phyloP scores from a whole-genome alignment of 2,329 filamentous ascomycete species.

The Aureobasidium lini region DNA sequence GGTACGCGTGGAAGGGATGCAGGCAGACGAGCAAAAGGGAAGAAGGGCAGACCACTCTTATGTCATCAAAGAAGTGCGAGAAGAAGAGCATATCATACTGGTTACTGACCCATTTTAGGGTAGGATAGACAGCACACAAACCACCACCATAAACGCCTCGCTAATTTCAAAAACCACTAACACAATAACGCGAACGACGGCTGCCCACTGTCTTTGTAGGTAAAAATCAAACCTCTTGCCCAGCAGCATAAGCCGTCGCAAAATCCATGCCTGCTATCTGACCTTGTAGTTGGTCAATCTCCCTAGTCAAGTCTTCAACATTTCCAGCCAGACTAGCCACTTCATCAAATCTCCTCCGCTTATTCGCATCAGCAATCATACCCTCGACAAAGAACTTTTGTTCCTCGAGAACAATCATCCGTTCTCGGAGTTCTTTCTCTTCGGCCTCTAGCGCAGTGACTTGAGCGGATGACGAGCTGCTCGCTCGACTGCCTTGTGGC shows the following conservation, averaged over 20 bases:
- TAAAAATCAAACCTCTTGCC: background rate
- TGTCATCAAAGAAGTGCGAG: no score
- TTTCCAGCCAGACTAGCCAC: constrained; percentile 72
- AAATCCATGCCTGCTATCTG: constrained; percentile 31
- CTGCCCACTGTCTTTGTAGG: no score
- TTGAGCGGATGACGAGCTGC: constrained; percentile 43
- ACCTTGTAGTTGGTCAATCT: constrained; percentile 52
- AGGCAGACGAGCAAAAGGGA: no score
- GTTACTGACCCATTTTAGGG: background rate
- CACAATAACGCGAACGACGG: background rate
- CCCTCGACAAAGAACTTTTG: constrained; percentile 82
- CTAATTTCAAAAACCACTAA: background rate
- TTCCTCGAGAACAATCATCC: constrained; percentile 78
- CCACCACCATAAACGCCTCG: constrained; percentile 5
- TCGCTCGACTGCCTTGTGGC: constrained; percentile 41
- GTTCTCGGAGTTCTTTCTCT: constrained; percentile 73
- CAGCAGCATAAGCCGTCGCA: constrained; percentile 24
- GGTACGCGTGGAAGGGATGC: background rate
- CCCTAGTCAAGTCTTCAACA: constrained; percentile 69
- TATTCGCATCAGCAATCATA: constrained; percentile 73
- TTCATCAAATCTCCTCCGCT: constrained; percentile 76
- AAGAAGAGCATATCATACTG: background rate
- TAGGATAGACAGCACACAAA: background rate
- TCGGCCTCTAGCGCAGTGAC: constrained; percentile 68
- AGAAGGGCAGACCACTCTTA: no score